Evolutionary conservation across 139 green algal genomes (phyloP).

Genomic region (Picochlorum sp.): DNA sequence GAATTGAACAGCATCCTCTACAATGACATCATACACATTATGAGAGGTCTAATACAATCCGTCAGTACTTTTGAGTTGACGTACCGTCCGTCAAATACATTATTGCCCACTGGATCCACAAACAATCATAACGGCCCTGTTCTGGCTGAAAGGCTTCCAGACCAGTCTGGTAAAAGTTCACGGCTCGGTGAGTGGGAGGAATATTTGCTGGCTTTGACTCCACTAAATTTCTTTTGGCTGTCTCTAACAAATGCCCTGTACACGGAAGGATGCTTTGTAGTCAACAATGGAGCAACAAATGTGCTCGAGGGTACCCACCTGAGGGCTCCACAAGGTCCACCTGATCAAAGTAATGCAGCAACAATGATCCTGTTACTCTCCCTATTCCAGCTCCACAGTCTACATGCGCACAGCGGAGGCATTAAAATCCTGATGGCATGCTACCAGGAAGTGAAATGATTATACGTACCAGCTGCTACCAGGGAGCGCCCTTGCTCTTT

Average conservation of each 20-base stretch:
- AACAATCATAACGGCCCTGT: constrained; percentile 53
- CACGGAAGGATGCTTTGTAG: not conserved
- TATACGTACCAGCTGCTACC: constrained; percentile 19
- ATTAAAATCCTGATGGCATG: not conserved
- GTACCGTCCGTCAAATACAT: constrained; percentile 88
- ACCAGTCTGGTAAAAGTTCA: constrained; percentile 34
- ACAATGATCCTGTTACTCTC: constrained; percentile 73
- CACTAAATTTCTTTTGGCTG: constrained; percentile 23
- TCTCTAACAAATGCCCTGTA: constrained; percentile 39
- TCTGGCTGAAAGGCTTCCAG: constrained; percentile 54
- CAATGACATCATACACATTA: not conserved
- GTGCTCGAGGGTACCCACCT: not conserved
- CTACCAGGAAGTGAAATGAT: not conserved
- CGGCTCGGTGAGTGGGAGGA: constrained; percentile 23
- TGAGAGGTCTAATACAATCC: too few species aligned
- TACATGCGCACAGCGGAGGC: not conserved
- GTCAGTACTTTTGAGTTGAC: constrained; percentile 6
- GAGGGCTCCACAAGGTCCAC: constrained; percentile 86
- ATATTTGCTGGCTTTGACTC: not conserved
- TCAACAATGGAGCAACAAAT: too few species aligned
- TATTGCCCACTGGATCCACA: constrained; percentile 80
- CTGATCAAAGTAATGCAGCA: constrained; percentile 75
- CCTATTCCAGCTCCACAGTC: constrained; percentile 93
- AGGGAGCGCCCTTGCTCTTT: constrained; percentile 27
- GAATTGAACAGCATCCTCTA: constrained; percentile 63